Percentiles rank a stretch among this genome's conserved stretches.
Conservation (phyloP, 2,329 filamentous ascomycete species). For the Chrysoporthe austroafricana region DNA sequence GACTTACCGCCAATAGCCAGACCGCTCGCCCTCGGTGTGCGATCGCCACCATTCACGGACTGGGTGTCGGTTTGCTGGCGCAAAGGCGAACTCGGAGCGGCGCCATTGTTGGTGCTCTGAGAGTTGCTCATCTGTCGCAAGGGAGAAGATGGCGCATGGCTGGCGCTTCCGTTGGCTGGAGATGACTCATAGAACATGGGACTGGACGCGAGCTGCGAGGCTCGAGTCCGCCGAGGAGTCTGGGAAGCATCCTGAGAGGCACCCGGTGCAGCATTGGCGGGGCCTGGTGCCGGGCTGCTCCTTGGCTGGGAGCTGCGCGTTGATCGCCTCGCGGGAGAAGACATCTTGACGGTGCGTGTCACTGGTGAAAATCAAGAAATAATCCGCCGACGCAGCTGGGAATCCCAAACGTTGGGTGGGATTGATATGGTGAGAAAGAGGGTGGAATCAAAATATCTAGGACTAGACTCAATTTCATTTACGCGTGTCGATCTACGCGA, state of each 20-base stretch:
- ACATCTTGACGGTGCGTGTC: slow-evolving; percentile 52
- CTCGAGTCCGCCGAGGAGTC: slow-evolving; percentile 43
- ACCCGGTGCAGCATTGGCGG: slow-evolving; percentile 10
- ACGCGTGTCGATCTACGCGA: slow-evolving; percentile 13
- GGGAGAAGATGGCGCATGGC: slow-evolving; percentile 53
- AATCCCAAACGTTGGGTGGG: neutral
- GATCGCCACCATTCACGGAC: slow-evolving; percentile 59
- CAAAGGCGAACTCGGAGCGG: slow-evolving; percentile 61
- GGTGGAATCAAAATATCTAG: slow-evolving; percentile 9
- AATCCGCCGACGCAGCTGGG: slow-evolving; percentile 9
- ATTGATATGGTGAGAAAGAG: slow-evolving; percentile 10
- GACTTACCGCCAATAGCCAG: slow-evolving; percentile 65
- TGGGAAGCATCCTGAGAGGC: slow-evolving; percentile 11
- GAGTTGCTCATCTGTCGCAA: slow-evolving; percentile 61
- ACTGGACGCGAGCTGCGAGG: slow-evolving; percentile 69
- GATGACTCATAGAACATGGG: slow-evolving; percentile 75
- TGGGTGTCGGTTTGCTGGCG: slow-evolving; percentile 63
- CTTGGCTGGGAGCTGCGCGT: slow-evolving; percentile 52
- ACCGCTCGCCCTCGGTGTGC: slow-evolving; percentile 71
- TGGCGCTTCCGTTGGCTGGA: slow-evolving; percentile 38
- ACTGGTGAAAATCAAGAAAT: slow-evolving; percentile 6
- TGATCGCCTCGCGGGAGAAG: slow-evolving; percentile 61
- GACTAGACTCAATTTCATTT: slow-evolving; percentile 9
- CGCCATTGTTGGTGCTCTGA: slow-evolving; percentile 52
- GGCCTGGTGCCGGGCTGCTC: slow-evolving; percentile 39